phyloP scores from a whole-genome alignment of 1,139 yeast genomes.

The Sporopachydermia cereana region DNA sequence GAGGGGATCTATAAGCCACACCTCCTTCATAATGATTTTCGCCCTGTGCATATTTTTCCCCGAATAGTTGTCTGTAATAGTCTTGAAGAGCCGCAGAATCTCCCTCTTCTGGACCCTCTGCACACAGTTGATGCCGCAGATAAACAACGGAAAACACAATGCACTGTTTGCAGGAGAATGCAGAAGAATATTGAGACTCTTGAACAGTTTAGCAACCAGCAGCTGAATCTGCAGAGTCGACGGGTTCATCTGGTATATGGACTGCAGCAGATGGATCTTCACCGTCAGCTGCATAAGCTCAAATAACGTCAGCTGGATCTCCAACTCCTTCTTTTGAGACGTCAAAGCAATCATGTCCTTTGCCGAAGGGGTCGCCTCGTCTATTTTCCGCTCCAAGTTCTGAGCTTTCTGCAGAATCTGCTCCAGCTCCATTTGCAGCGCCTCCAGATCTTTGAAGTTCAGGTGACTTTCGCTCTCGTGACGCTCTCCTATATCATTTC shows the following conservation, averaged over 20 bases:
- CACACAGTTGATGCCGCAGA: conserved; percentile 62
- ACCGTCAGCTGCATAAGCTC: conserved; percentile 66
- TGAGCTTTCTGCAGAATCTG: conserved; percentile 30
- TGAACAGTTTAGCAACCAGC: conserved; percentile 40
- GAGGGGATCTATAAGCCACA: conserved; percentile 37
- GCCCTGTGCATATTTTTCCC: conserved; percentile 59
- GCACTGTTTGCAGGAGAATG: conserved; percentile 63
- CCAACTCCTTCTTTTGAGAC: conserved; percentile 36
- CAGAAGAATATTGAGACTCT: conserved; percentile 49
- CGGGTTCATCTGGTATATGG: conserved; percentile 49
- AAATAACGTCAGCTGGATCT: conserved; percentile 57
- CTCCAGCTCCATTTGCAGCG: conserved; percentile 15
- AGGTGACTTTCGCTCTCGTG: background rate
- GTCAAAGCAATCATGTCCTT: conserved; percentile 35
- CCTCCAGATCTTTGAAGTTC: conserved; percentile 1
- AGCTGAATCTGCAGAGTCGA: conserved; percentile 54
- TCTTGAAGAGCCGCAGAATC: conserved; percentile 40
- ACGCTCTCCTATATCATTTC: too few relatives aligned
- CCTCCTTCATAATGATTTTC: conserved; percentile 44
- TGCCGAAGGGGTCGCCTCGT: conserved; percentile 42
- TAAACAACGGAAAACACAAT: conserved; percentile 63
- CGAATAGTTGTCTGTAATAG: conserved; percentile 46
- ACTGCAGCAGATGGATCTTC: conserved; percentile 53
- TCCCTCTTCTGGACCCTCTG: conserved; percentile 34
- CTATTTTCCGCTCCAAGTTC: conserved; percentile 38